Evolutionary conservation across 257 asterid species (phyloP).

Genomic region (Lithospermum erythrorhizon): DNA sequence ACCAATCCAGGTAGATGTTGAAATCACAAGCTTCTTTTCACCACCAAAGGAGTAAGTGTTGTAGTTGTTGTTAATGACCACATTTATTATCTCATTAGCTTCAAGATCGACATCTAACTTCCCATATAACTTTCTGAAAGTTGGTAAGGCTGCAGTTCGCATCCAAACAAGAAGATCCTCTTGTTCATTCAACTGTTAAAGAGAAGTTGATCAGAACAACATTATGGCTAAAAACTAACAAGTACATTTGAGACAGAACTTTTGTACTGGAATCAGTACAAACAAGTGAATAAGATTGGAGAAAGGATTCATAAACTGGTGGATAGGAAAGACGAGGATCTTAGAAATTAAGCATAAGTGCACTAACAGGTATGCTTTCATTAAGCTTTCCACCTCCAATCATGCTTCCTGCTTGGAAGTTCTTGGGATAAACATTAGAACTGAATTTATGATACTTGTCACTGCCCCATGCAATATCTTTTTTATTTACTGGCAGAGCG

Average conservation of each 20-base stretch:
- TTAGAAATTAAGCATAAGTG: too few species aligned
- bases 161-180: constrained; percentile 95
- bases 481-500: constrained; percentile 39
- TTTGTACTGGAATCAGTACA: too few species aligned
- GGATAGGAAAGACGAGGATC: too few species aligned
- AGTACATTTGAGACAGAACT: too few species aligned
- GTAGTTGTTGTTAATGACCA: constrained; percentile 65
- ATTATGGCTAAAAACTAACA: background rate
- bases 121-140: constrained; percentile 75
- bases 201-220: background rate
- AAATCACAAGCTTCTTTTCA: constrained; percentile 57
- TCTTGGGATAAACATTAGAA: constrained; percentile 53
- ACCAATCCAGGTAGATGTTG: constrained; percentile 92
- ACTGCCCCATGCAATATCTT: constrained; percentile 63
- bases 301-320: background rate
- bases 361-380: constrained; percentile 58
- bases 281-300: background rate
- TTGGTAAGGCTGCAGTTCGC: constrained; percentile 80
- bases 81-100: constrained; percentile 49
- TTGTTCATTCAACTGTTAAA: constrained; percentile 72
- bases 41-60: constrained; percentile 74
- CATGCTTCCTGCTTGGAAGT: constrained; percentile 50
- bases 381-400: constrained; percentile 68
- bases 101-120: constrained; percentile 69
- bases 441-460: constrained; percentile 55